phyloP scores from a whole-genome alignment of 2,329 filamentous ascomycete species.

The Ceratocystis albifundus region DNA sequence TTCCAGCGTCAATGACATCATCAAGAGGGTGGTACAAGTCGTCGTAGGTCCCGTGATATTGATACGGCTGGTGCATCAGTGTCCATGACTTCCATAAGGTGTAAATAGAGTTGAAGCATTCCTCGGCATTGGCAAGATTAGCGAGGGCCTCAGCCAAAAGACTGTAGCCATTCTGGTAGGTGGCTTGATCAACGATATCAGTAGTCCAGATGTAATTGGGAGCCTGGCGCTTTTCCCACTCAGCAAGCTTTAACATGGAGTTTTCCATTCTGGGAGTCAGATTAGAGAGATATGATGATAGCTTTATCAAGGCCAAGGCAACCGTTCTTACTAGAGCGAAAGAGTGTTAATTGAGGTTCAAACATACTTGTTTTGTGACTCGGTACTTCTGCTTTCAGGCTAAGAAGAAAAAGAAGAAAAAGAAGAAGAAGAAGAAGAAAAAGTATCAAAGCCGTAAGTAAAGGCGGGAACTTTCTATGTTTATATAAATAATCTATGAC shows the following conservation, averaged over 20 bases:
- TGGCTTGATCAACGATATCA: background rate
- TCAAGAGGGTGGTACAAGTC: constrained; percentile 16
- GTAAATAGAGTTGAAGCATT: background rate
- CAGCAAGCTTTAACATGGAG: background rate
- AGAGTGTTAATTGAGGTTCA: background rate
- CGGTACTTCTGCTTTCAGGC: too few relatives aligned
- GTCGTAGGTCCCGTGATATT: background rate
- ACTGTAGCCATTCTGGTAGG: constrained; percentile 4
- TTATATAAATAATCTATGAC: too few relatives aligned
- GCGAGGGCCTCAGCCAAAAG: background rate
- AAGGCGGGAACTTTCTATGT: too few relatives aligned
- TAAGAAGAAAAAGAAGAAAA: too few relatives aligned
- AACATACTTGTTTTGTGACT: too few relatives aligned
- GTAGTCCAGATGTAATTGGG: background rate
- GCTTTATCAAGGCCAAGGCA: background rate
- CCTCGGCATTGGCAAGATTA: background rate
- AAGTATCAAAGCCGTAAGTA: too few relatives aligned
- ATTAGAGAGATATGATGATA: background rate
- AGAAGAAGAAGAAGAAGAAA: too few relatives aligned
- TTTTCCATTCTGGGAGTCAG: background rate
- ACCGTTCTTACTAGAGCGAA: background rate
- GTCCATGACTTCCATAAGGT: constrained; percentile 7
- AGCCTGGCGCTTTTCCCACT: constrained; percentile 1
- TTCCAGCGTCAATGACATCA: background rate
- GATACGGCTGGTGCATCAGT: background rate